Evolutionary conservation across 768 basidiomycete genomes (phyloP), one percentile per base, ranked within the genome.

Genomic region (Tricholoma saponaceum): DNA sequence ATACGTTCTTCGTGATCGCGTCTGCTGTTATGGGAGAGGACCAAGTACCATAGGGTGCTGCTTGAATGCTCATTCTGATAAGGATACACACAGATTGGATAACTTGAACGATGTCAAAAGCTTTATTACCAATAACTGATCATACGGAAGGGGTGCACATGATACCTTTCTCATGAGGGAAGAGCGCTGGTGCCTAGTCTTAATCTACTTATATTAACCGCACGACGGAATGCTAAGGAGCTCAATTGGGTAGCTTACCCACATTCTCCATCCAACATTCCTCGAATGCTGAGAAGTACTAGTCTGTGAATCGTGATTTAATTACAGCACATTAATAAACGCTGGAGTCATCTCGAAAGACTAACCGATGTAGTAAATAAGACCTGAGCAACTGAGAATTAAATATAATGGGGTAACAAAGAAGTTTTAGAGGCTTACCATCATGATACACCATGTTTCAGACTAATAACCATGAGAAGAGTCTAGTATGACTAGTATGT

Each of bases 21-120:
- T 83, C 80, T n/a, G 81, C 72, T 1, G 79, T 77, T 55, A 88
- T 78, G 5, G 82, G 77, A 1, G 84, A 85, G 6, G 72, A 67
- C 86, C 87, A 89, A 22, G 79, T 81, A 26, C 86, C 87, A 64
- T 77, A 89, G 0, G 85, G 81, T 7, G 83, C 82, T 52, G 43
- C 55, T 51, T 61, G 43, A 23, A 49, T 35, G 25, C 14, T 41
- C 65, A 64, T 66, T n/a, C 23, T 23, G 44, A 46, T 23, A 32
- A 4, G 28, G n/a, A n/a, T n/a, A n/a, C n/a, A n/a, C 8, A 18
- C 18, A 18, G 5, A 18, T 43, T 8, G 8, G 28, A 28, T 28
- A 28, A 43, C 6, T 43, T n/a, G n/a, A 14, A 20, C 41, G 7
- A n/a, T 5, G 41, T 7, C 41, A n/a, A 37, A 13, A 37, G 2